Percentiles rank a stretch among this genome's conserved stretches.
Conservation (phyloP, 192 early-diverging fungal species). For the Podila epicladia region DNA sequence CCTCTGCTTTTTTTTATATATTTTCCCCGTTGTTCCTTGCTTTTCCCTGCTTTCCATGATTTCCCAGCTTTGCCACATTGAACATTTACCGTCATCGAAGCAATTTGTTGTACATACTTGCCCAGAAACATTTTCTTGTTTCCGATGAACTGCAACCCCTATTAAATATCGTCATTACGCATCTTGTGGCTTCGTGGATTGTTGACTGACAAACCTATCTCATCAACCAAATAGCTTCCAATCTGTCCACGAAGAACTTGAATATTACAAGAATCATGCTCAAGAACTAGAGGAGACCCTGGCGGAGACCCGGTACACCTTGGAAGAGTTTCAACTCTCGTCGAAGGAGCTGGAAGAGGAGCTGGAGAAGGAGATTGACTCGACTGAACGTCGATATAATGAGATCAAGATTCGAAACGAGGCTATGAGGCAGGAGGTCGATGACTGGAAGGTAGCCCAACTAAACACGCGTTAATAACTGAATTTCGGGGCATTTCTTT, state of each 20-base stretch:
- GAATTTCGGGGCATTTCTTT: background rate
- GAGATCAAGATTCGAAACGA: slow-evolving; percentile 75
- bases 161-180: no score
- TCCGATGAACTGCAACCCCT: no score
- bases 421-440: slow-evolving; percentile 68
- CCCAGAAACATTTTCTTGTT: no score
- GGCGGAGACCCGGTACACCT: slow-evolving; percentile 62
- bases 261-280: slow-evolving; percentile 69
- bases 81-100: no score
- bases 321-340: slow-evolving; percentile 73
- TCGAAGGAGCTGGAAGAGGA: slow-evolving; percentile 78
- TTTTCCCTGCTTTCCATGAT: no score
- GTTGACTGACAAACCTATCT: no score
- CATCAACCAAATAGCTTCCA: slow-evolving; percentile 21
- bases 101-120: no score
- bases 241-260: slow-evolving; percentile 67
- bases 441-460: slow-evolving; percentile 73
- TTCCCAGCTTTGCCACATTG: no score
- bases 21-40: no score
- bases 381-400: slow-evolving; percentile 69
- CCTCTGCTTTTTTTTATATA: no score
- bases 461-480: background rate
- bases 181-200: no score
- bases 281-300: slow-evolving; percentile 62
- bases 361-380: slow-evolving; percentile 75